Percentiles rank a stretch among this genome's conserved stretches.
Conservation (phyloP, 495 filamentous ascomycete species). For the Paragyromitra xinjiangensis region DNA sequence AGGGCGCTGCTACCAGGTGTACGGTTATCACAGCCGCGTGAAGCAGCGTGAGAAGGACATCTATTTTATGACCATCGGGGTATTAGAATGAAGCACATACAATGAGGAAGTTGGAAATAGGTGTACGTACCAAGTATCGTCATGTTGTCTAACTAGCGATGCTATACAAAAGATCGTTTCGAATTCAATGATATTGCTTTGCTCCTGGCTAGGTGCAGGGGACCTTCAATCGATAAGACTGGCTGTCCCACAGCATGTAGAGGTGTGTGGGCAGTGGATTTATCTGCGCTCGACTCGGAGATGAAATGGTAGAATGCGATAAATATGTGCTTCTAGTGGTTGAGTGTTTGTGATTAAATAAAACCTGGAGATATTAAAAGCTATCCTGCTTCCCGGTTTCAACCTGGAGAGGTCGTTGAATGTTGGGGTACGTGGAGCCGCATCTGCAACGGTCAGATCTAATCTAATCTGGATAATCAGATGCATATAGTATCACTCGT, state of each 20-base stretch:
- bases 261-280: constrained; percentile 6
- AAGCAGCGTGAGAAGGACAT: constrained; percentile 64
- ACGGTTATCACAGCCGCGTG: constrained; percentile 74
- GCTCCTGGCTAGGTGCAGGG: constrained; percentile 5
- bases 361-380: not conserved
- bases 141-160: constrained; percentile 21
- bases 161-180: constrained; percentile 10
- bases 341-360: constrained; percentile 18
- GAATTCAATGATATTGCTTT: not conserved
- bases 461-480: constrained; percentile 21
- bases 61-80: constrained; percentile 57
- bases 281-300: not conserved
- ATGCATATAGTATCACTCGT: constrained; percentile 1
- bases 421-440: constrained; percentile 29
- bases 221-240: constrained; percentile 36
- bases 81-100: constrained; percentile 19
- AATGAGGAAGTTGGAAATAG: not conserved
- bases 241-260: constrained; percentile 9
- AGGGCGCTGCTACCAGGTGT: constrained; percentile 82
- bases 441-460: not conserved
- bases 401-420: constrained; percentile 18
- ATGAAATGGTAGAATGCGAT: not conserved
- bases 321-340: not conserved
- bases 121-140: constrained; percentile 31
- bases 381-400: not conserved